Conservation (phyloP, 2,329 filamentous ascomycete species). For the Acarospora socialis region DNA sequence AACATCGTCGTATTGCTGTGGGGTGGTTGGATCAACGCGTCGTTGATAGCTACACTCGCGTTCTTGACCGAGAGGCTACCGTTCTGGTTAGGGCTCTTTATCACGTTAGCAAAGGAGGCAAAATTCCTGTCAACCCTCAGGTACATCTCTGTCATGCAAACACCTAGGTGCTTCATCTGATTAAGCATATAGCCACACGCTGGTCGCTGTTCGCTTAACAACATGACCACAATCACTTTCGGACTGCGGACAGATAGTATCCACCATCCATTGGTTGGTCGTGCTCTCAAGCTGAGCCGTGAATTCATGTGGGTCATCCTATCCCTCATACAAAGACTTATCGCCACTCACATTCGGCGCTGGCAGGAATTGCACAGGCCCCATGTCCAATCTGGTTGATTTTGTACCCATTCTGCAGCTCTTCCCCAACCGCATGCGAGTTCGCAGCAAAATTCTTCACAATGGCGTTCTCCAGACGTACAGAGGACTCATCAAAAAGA, state of each 20-base stretch:
- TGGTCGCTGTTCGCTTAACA: not conserved
- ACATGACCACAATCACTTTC: not conserved
- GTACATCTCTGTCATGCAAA: too few species aligned
- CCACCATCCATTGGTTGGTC: not conserved
- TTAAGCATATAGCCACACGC: not conserved
- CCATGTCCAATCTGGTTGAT: slow-evolving; percentile 13
- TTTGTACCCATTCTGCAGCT: slow-evolving; percentile 11
- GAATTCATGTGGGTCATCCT: not conserved
- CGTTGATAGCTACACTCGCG: slow-evolving; percentile 10
- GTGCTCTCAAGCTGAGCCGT: not conserved
- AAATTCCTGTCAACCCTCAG: slow-evolving; percentile 11
- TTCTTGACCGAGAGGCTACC: slow-evolving; percentile 14
- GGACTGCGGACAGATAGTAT: not conserved
- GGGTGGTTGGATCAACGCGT: slow-evolving; percentile 13
- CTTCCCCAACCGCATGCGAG: slow-evolving; percentile 3
- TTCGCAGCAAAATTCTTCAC: slow-evolving; percentile 6
- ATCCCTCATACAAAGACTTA: not conserved
- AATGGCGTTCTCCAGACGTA: slow-evolving; percentile 10
- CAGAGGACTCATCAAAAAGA: slow-evolving; percentile 12
- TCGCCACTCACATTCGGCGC: not conserved
- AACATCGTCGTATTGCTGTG: slow-evolving; percentile 8
- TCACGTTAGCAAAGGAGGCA: slow-evolving; percentile 7
- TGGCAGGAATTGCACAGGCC: slow-evolving; percentile 9
- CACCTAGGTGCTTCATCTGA: slow-evolving; percentile 9
- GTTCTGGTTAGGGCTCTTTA: slow-evolving; percentile 14